Conservation (phyloP, 768 basidiomycete genomes). For the Boletus sp. region DNA sequence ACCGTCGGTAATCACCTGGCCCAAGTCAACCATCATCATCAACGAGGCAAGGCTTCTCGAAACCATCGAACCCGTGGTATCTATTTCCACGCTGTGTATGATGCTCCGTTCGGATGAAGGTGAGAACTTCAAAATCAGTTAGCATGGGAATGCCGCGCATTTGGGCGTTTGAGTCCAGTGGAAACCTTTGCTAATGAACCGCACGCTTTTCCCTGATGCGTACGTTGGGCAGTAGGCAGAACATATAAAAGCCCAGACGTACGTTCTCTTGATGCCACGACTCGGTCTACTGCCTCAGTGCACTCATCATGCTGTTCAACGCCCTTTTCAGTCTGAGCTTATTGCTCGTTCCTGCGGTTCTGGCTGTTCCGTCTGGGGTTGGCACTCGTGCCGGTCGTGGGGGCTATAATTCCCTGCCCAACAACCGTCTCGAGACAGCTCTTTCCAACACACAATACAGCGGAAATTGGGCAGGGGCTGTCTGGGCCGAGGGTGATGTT, state of each 20-base stretch:
- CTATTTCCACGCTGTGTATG: neutral
- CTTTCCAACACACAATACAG: neutral
- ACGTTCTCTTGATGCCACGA: neutral
- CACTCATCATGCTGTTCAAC: conserved; percentile 2
- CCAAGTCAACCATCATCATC: too few relatives aligned
- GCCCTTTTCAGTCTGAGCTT: neutral
- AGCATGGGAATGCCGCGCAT: neutral
- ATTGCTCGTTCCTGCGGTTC: neutral
- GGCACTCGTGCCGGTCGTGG: neutral
- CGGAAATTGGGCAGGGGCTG: conserved; percentile 11
- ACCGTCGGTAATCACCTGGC: neutral
- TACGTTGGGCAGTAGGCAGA: neutral
- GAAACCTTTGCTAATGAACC: neutral
- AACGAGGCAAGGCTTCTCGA: neutral
- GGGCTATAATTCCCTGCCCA: neutral
- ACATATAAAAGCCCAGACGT: neutral
- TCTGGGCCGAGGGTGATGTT: neutral
- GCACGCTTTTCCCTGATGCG: neutral
- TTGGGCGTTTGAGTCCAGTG: neutral
- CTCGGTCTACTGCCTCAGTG: neutral
- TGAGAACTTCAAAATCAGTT: neutral
- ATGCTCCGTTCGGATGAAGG: neutral
- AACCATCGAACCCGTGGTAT: neutral
- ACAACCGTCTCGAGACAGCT: neutral
- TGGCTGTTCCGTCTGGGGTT: neutral